A percentile compares a stretch with the other conserved stretches of the same genome.
Evolutionary conservation across 129 eudicot genomes (phyloP).

Genomic region (Tagetes erecta): DNA sequence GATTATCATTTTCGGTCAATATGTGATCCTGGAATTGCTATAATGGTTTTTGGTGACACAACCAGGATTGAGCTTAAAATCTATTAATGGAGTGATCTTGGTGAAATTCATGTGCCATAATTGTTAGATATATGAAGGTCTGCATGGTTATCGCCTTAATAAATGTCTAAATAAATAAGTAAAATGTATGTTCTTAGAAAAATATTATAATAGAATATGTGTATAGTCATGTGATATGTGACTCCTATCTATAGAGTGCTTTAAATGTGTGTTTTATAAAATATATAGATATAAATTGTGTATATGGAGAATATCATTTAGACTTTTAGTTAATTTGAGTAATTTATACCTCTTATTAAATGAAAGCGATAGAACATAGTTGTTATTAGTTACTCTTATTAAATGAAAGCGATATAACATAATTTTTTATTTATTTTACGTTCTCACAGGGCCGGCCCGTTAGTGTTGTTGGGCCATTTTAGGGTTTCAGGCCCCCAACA

Average conservation of each 20-base stretch:
- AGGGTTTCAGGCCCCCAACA: no score
- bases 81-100: constrained; percentile 19
- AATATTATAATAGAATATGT: neutral
- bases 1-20: constrained; percentile 29
- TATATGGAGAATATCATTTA: no score
- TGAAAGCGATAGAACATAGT: no score
- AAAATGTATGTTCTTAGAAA: neutral
- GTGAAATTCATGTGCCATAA: constrained; percentile 21
- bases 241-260: neutral
- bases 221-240: constrained; percentile 7
- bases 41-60: constrained; percentile 18
- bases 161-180: neutral
- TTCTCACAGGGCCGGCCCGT: no score
- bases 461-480: no score
- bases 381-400: no score
- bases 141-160: constrained; percentile 17
- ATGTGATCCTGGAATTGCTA: constrained; percentile 31
- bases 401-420: no score
- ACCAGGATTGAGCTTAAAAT: constrained; percentile 9
- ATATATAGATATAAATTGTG: neutral
- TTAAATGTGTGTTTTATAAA: neutral
- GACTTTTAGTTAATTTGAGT: no score
- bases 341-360: no score
- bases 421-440: no score
- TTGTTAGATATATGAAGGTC: constrained; percentile 4